Base-by-base conservation (phyloP, 2,329 filamentous ascomycete species). In the Teratosphaeria destructans region DNA sequence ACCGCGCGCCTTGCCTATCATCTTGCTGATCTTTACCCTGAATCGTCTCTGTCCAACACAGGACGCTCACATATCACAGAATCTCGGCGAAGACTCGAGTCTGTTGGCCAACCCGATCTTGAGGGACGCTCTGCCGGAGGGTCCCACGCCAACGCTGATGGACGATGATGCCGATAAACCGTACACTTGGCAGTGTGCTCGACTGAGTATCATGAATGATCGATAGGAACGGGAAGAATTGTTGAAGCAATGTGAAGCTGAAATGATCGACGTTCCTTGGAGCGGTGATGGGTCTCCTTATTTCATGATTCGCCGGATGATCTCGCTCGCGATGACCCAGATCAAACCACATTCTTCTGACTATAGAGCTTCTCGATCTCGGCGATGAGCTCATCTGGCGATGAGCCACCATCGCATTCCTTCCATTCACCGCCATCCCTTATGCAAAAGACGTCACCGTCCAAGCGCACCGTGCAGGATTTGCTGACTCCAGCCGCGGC, bases 361-460 rank as follows among this genome's bases (percentile, higher is more conserved):
- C n/a, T 10, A n/a, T 49, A 49, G 3, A 56, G 19, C 55, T 61
- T 60, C 39, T 61, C 43, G 63, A 97, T 84, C 74, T 89, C 86
- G 67, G 84, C 78, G 57, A 95, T 82, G 58, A 97, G 79, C 68
- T 91, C 87, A 65, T 87, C 83, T 57, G 89, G 83, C 64, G 78
- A 77, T 59, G 85, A 68, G 55, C 89, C 87, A 67, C 79, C 80
- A 3, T 86, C 84, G 72, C 93, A 96, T 65, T 94, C 82, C 60
- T 77, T 86, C 90, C 92, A 97, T 68, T 87, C 71, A 12, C 86
- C 87, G 27, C 77, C 83, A 72, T 97, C 92, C 56, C 87, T 82
- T 64, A 97, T 82, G 75, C 94, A 99, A 77, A 94, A 89, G 59
- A 89, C 78, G 72, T 93, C 78, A 59, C 89, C 81, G 70, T 95